Evolutionary conservation across 805 yeast species (phyloP).

Genomic region (Starmerella kuoi): DNA sequence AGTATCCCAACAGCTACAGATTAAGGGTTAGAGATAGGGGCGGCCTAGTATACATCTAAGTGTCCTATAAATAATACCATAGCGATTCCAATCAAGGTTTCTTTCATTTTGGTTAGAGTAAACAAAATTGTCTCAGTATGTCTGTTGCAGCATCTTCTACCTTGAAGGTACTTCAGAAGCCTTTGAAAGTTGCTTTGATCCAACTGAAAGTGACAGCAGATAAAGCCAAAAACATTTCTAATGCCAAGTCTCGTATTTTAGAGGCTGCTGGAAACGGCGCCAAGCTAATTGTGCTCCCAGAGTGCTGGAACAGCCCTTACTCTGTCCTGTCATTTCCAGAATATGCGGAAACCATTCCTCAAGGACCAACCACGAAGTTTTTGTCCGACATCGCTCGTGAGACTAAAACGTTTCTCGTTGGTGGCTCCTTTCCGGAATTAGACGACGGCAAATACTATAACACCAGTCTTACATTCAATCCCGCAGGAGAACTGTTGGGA

Average conservation of each 20-base stretch:
- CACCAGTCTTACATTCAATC: slow-evolving; percentile 61
- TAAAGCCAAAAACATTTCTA: slow-evolving; percentile 61
- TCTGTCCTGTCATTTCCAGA: slow-evolving; percentile 74
- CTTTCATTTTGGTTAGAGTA: too few species aligned
- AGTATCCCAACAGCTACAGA: too few species aligned
- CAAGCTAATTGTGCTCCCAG: slow-evolving; percentile 78
- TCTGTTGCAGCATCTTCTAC: too few species aligned
- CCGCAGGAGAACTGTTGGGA: slow-evolving; percentile 64
- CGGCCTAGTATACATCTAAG: too few species aligned
- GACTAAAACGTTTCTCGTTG: slow-evolving; percentile 53
- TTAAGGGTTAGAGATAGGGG: too few species aligned
- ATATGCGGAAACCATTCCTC: slow-evolving; percentile 78
- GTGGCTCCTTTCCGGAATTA: slow-evolving; percentile 86
- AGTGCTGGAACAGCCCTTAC: slow-evolving; percentile 93
- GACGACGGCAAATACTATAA: slow-evolving; percentile 47
- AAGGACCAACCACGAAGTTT: slow-evolving; percentile 49
- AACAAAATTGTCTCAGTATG: too few species aligned
- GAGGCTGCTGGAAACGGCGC: slow-evolving; percentile 56
- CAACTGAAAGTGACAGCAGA: slow-evolving; percentile 76
- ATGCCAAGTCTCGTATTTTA: slow-evolving; percentile 50
- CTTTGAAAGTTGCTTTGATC: slow-evolving; percentile 66
- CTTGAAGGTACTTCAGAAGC: slow-evolving; percentile 34
- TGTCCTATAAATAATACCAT: too few species aligned
- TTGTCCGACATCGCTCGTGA: slow-evolving; percentile 56
- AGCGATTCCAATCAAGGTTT: too few species aligned